These are phyloP conservation scores for Cercospora nicotianae DNA, from an alignment of 2,329 filamentous ascomycete species.

Conservation along the genomic window DNA sequence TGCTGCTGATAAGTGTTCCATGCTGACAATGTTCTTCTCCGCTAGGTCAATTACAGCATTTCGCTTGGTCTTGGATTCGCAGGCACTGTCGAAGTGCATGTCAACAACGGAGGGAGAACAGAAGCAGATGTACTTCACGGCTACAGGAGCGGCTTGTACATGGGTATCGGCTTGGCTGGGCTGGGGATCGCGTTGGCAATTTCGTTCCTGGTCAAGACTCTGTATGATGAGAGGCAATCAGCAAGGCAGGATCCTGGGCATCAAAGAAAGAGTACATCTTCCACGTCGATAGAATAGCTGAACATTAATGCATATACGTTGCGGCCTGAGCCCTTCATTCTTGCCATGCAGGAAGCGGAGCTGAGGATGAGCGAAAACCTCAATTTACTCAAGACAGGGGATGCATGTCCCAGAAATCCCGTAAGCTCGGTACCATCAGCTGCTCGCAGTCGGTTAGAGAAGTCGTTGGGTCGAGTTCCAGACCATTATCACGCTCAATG, in stretches of 20 bases:
- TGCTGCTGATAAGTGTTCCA: not conserved
- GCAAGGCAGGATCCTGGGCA: not conserved
- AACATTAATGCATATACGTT: not conserved
- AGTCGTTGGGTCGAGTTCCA: too few species aligned
- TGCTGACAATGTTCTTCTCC: not conserved
- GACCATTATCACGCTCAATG: too few species aligned
- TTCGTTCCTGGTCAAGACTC: constrained; percentile 32
- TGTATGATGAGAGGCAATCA: constrained; percentile 21
- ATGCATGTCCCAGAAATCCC: not conserved
- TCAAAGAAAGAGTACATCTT: not conserved
- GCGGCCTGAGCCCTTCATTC: too few species aligned
- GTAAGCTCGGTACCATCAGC: not conserved
- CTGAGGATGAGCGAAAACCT: too few species aligned
- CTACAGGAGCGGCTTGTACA: constrained; percentile 46
- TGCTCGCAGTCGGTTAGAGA: too few species aligned
- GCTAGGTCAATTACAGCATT: constrained; percentile 64
- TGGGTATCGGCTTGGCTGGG: constrained; percentile 40
- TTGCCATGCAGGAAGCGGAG: too few species aligned
- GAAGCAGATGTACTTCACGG: constrained; percentile 39
- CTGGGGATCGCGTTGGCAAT: constrained; percentile 34
- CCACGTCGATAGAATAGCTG: not conserved
- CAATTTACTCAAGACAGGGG: not conserved
- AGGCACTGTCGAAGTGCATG: constrained; percentile 59
- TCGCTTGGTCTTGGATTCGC: constrained; percentile 66
- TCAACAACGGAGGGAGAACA: constrained; percentile 43